Evolutionary conservation across 2,329 filamentous ascomycete species (phyloP), one percentile per base, ranked within the genome.

Genomic region (Trichophyton benhamiae): DNA sequence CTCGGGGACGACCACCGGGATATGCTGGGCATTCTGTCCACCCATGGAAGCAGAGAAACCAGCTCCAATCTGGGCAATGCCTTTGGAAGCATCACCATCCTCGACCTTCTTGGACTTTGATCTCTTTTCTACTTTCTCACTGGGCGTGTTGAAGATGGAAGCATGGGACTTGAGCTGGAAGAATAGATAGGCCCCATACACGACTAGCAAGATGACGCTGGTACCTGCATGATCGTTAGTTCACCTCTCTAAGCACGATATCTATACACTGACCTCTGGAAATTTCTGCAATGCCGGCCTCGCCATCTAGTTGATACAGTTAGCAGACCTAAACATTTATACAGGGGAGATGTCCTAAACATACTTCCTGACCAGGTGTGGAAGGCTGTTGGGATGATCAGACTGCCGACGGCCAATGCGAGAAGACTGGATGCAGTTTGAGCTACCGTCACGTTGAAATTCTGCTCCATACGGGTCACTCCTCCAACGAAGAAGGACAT

Each of bases 401-500:
- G 79, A 68, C 85, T 87, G 58, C 86, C 87, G 42, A 95, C 88
- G 13, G 88, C 86, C 20, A 95, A 79, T 11, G 89, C 86, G 20
- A 95, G 82, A 59, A 95, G 76, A 69, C 87, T 90, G 13, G 91
- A 86, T 2, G 91, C 89, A 0, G 91, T 96, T 73, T 96, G 91
- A 0, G 91, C 91, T 5, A 96, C 91, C 0, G 89, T 92, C 38
- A 88, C 84, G 77, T 96, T 96, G 82, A 96, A 97, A 73, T 84
- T 86, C 72, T 96, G 92, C 71, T 95, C 88, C 30, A 82, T 70
- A 30, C 91, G 84, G 63, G 87, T 86, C 96, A 95, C 72, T 3
- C 90, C 90, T 58, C 89, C 91, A 63, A 89, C 87, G 77, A 95
- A 94, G 79, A 95, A 96, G 72, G 87, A 94, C 84, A 91, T 95